Evolutionary conservation across 352 stramenopile species (phyloP).

Genomic region (Pythium periplocum): DNA sequence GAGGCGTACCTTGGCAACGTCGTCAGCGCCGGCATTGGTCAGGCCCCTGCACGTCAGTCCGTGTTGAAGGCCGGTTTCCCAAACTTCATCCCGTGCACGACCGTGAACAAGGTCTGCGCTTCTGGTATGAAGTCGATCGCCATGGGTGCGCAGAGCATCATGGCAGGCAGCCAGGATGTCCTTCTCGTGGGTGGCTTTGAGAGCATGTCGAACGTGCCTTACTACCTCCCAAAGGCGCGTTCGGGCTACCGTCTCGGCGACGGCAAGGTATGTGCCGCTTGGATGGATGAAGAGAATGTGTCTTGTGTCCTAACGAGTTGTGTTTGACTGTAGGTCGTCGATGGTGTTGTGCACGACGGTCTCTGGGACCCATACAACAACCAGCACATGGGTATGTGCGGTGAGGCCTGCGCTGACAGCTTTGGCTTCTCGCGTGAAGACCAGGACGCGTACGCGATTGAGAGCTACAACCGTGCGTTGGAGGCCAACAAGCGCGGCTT

Average conservation of each 20-base stretch:
- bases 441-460: conserved; percentile 94
- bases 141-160: conserved; percentile 87
- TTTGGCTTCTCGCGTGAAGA: conserved; percentile 92
- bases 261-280: conserved; percentile 36
- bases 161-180: conserved; percentile 77
- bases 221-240: conserved; percentile 93
- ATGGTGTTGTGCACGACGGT: conserved; percentile 93
- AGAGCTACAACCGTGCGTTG: conserved; percentile 87
- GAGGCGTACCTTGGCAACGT: conserved; percentile 98
- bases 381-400: conserved; percentile 93
- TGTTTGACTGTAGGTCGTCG: conserved; percentile 53
- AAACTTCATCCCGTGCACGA: conserved; percentile 93
- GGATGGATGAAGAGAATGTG: not conserved
- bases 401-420: conserved; percentile 91
- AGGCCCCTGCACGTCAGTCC: conserved; percentile 95
- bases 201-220: conserved; percentile 97
- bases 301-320: not conserved
- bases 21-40: conserved; percentile 93
- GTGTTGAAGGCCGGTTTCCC: conserved; percentile 89
- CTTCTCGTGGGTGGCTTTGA: conserved; percentile 95
- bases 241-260: conserved; percentile 92
- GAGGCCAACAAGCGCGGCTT: conserved; percentile 79
- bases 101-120: conserved; percentile 99
- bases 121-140: conserved; percentile 91
- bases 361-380: conserved; percentile 98